Percentiles rank a stretch among this genome's conserved stretches.
Evolutionary conservation across 2,329 filamentous ascomycete species (phyloP).

Genomic region (Botryosphaeria dothidea): DNA sequence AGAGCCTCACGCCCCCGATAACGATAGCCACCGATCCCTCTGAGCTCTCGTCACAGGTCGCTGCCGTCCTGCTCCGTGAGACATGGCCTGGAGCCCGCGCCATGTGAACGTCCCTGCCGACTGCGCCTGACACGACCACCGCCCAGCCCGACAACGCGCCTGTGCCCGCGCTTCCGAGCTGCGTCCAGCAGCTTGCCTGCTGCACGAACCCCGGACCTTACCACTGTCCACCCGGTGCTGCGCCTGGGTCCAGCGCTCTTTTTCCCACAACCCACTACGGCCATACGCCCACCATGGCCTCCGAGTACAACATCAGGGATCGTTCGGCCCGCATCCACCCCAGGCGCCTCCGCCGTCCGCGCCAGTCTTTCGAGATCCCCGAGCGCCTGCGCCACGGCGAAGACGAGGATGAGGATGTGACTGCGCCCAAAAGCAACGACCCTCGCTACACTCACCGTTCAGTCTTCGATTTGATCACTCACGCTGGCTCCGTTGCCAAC

Average conservation of each 20-base stretch:
- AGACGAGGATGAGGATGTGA: slow-evolving; percentile 62
- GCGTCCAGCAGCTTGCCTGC: neutral
- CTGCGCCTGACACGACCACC: slow-evolving; percentile 6
- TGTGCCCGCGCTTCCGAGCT: slow-evolving; percentile 1
- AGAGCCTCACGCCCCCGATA: slow-evolving; percentile 17
- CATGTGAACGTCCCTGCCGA: neutral
- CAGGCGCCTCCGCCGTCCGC: neutral
- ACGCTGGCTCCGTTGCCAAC: slow-evolving; percentile 79
- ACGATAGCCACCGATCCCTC: neutral
- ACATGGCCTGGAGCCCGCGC: neutral
- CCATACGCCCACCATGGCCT: slow-evolving; percentile 10
- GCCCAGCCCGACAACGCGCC: slow-evolving; percentile 6
- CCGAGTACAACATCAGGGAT: slow-evolving; percentile 5
- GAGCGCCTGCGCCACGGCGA: slow-evolving; percentile 60
- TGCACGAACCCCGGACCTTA: slow-evolving; percentile 9
- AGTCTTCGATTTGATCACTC: slow-evolving; percentile 88
- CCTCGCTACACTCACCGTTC: slow-evolving; percentile 84
- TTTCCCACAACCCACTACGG: neutral
- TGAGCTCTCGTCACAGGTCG: slow-evolving; percentile 1
- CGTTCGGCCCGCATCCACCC: neutral
- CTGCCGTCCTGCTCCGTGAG: neutral
- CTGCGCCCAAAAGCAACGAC: slow-evolving; percentile 52
- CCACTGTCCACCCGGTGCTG: neutral
- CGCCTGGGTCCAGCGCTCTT: neutral
- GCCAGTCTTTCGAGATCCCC: slow-evolving; percentile 53